Base-by-base conservation (phyloP, 371 early-diverging fungal genomes). In the Syncephalastrum sp. region DNA sequence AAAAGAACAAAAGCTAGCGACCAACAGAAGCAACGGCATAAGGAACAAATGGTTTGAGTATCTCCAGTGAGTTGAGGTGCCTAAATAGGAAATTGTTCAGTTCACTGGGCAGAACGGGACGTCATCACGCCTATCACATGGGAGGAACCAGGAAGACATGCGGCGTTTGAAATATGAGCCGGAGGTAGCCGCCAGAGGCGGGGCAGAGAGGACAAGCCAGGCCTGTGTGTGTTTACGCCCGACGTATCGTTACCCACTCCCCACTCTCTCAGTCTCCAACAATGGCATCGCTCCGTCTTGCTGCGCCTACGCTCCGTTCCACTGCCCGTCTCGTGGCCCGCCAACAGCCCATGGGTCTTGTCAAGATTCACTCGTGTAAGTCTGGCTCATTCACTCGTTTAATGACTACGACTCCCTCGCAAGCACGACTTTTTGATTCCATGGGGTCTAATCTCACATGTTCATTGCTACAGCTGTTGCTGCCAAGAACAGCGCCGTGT, bases 321-420 rank as follows among this genome's bases (percentile, higher is more conserved):
- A 70, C 74, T 23, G 63, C 71, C 4, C 70, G 73, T 29, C 47
- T 73, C 16, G 29, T 72, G 51, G 59, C 56, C 47, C 74, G 74
- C 50, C 77, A 76, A 54, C 73, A 73, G 41, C 69, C 77, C 47
- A 76, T 76, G 77, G 77, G 72, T 54, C 66, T 76, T 53, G 77
- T 76, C 33, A 76, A 76, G 67, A 76, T 76, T 53, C 77, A 76
- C 45, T 76, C 77, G 43, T 75, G 75, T 75, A 67, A 70, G 75
- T 56, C 21, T 38, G 10, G 5, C 4, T 13, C 15, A 21, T 21
- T 41, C 43, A 38, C 27, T 52, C 19, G 21, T 50, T 27, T 19
- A 10, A 44, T 46, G 29, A 46, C 29, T 21, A n/a, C 25, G 14
- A 54, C 2, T 27, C 16, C 14, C 27, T 13, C 42, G 4, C 2